These are phyloP conservation scores for Juglanconis juglandina DNA, from an alignment of 2,329 filamentous ascomycete species.

Conservation along the genomic window DNA sequence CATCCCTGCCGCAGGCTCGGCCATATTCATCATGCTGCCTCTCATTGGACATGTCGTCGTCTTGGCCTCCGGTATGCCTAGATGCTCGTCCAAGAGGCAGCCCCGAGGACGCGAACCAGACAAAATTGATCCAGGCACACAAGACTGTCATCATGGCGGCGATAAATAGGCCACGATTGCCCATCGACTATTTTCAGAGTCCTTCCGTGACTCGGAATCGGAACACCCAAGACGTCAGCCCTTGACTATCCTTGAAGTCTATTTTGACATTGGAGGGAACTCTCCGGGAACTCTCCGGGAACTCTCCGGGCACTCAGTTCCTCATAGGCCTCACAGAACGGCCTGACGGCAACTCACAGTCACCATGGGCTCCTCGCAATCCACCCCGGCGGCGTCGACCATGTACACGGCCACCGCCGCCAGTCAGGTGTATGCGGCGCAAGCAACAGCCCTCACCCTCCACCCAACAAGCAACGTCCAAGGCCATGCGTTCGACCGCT, in stretches of 20 bases:
- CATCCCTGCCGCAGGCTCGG: not conserved
- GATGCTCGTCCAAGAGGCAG: not conserved
- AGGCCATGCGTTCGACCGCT: constrained; percentile 55
- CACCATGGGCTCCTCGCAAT: constrained; percentile 15
- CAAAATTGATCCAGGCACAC: not conserved
- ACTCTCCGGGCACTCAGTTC: not conserved
- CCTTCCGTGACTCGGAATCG: too few relatives aligned
- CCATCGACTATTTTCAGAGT: too few relatives aligned
- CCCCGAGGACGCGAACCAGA: not conserved
- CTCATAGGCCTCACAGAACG: not conserved
- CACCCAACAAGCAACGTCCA: constrained; percentile 43
- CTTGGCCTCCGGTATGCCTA: not conserved
- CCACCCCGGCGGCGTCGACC: constrained; percentile 9
- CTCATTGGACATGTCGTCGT: not conserved
- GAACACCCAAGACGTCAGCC: too few relatives aligned
- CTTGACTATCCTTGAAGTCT: too few relatives aligned
- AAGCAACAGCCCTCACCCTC: constrained; percentile 41
- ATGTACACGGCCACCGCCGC: constrained; percentile 27
- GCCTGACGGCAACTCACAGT: not conserved
- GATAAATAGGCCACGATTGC: too few relatives aligned
- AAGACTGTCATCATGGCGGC: not conserved
- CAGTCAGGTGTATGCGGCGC: constrained; percentile 33
- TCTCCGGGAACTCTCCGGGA: too few relatives aligned
- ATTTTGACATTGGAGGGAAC: too few relatives aligned
- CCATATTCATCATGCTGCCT: not conserved